phyloP scores from a whole-genome alignment of 169 alveolate genomes.

The Plasmodium ovale region DNA sequence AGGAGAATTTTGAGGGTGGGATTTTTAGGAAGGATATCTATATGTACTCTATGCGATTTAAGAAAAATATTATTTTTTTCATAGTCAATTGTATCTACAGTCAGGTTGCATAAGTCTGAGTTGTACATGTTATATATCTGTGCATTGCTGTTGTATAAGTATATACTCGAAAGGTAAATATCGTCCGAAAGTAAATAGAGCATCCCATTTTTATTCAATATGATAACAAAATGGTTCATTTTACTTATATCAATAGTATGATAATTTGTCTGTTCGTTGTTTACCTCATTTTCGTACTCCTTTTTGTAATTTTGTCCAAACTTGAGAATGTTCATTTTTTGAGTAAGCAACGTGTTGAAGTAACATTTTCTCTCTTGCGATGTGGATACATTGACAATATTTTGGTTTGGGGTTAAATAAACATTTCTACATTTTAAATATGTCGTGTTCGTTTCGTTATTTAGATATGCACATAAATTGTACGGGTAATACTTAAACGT shows the following conservation, averaged over 20 bases:
- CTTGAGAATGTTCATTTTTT: conserved; percentile 30
- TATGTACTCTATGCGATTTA: conserved; percentile 45
- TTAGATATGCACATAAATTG: conserved; percentile 46
- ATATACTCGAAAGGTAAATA: conserved; percentile 37
- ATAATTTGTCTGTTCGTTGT: neutral
- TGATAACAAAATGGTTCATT: conserved; percentile 49
- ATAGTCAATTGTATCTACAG: conserved; percentile 61
- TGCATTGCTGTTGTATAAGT: conserved; percentile 24
- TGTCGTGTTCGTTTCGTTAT: conserved; percentile 60
- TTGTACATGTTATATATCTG: conserved; percentile 57
- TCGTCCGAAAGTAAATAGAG: conserved; percentile 64
- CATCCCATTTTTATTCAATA: conserved; percentile 55
- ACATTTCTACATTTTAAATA: conserved; percentile 15
- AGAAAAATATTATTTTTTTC: conserved; percentile 15
- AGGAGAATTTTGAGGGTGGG: conserved; percentile 43
- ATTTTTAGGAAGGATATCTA: conserved; percentile 60
- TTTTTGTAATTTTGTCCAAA: neutral
- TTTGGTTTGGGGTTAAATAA: neutral
- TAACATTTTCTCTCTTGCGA: neutral
- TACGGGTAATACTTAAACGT: conserved; percentile 46
- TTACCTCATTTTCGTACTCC: neutral
- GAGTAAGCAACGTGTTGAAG: neutral
- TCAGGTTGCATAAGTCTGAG: conserved; percentile 39
- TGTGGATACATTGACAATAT: conserved; percentile 37
- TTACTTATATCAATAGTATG: conserved; percentile 31